phyloP scores from a whole-genome alignment of 331 rosid genomes.

The Pyrus hybrid region DNA sequence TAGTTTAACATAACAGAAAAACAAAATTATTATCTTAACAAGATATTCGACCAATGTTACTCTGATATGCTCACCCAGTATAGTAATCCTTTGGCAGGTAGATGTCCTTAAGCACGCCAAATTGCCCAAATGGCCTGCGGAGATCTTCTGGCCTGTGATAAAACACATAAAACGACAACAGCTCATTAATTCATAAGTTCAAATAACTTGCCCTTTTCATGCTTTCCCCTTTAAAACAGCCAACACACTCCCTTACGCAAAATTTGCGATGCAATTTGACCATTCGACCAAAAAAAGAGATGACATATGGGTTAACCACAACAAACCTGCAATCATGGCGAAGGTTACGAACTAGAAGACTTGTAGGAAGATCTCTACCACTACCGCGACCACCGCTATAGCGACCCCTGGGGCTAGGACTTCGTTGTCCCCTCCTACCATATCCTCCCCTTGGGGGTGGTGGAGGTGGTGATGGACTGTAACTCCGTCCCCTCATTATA shows the following conservation, averaged over 20 bases:
- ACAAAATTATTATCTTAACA: not conserved
- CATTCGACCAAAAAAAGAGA: not conserved
- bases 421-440: constrained; percentile 73
- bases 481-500: constrained; percentile 89
- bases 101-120: constrained; percentile 84
- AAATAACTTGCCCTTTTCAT: not conserved
- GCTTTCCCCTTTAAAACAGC: not conserved
- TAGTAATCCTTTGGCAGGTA: constrained; percentile 92
- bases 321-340: constrained; percentile 88
- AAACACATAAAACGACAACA: not conserved
- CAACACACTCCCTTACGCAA: not conserved
- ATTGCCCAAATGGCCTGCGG: constrained; percentile 91
- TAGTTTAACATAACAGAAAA: not conserved
- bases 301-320: not conserved
- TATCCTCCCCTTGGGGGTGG: constrained; percentile 87
- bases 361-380: constrained; percentile 77
- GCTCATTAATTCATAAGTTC: not conserved
- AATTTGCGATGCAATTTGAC: not conserved
- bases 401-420: constrained; percentile 93
- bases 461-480: constrained; percentile 88
- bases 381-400: constrained; percentile 50
- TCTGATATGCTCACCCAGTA: constrained; percentile 71
- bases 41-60: not conserved
- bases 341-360: constrained; percentile 97
- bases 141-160: constrained; percentile 77